Base-by-base conservation (phyloP, 73 alveolate genomes). In the Loxodes magnus region DNA sequence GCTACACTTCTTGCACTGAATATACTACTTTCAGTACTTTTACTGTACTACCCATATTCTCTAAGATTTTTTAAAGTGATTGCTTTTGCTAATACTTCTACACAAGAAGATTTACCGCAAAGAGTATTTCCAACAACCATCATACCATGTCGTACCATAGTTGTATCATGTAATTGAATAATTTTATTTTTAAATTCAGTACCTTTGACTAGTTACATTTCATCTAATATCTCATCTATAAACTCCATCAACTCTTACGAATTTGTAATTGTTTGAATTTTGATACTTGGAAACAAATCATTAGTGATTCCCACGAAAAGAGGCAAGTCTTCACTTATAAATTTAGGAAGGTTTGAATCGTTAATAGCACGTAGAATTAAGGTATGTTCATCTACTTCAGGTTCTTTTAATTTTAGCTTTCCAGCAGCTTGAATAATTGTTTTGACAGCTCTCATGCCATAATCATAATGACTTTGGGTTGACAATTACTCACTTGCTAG, bases 91-190 rank as follows among this genome's bases (percentile, higher is more conserved):
- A 77, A 57, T 23, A 62, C 84, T 48, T 67, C 78, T 23, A 54
- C 58, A 67, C 67, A 61, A 19, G 87, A 42, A 5, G 82, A 67
- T 61, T 79, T 79, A 36, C 93, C 93, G 35, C 42, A 36, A 28
- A 63, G 68, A 20, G 81, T 43, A 4, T 55, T 56, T 9, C 81
- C 81, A 17, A 67, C 66, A 4, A 67, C 46, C 67, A 67, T 52
- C 3, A 62, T 50, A 5, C 79, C 77, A 67, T 61, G 81, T 21
- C 81, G 43, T 6, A 74, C 68, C 48, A 63, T 73, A 4, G 72
- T 44, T 0, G 74, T 43, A 44, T 75, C 79, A 34, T 61, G 54
- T 36, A 79, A 60, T 75, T 79, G 79, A 12, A 69, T 52, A 12
- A 50, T 54, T 57, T 67, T 77, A 46, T 56, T 71, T 35, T 56